Evolutionary conservation across 768 basidiomycete species (phyloP).

Genomic region (Chiua virens): DNA sequence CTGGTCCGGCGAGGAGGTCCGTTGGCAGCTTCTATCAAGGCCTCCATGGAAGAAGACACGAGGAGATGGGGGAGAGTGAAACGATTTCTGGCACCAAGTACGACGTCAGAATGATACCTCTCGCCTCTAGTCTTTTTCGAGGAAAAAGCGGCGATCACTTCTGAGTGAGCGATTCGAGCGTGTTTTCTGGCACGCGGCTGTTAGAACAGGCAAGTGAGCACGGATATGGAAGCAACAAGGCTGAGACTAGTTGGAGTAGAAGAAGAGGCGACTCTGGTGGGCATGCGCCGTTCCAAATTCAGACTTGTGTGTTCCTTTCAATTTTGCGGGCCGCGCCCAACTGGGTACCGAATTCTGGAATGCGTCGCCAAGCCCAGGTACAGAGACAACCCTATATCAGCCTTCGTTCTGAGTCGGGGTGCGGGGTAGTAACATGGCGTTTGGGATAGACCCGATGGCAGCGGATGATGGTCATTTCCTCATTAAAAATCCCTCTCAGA

Average conservation of each 20-base stretch:
- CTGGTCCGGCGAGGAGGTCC: constrained; percentile 26
- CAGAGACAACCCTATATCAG: background rate
- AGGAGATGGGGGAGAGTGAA: too few species aligned
- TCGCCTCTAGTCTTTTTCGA: background rate
- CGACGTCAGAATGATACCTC: background rate
- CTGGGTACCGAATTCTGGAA: constrained; percentile 10
- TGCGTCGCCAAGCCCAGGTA: constrained; percentile 15
- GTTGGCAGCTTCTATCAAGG: constrained; percentile 12
- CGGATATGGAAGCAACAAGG: constrained; percentile 7
- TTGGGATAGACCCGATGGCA: background rate
- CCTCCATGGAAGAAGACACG: constrained; percentile 15
- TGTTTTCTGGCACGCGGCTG: too few species aligned
- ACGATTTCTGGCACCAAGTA: background rate
- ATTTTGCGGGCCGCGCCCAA: background rate
- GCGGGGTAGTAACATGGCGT: background rate
- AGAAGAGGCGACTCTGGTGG: background rate
- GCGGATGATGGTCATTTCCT: too few species aligned
- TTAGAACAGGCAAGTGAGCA: background rate
- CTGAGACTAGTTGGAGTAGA: background rate
- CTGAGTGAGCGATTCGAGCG: too few species aligned
- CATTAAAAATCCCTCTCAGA: background rate
- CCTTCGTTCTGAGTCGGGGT: background rate
- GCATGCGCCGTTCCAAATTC: constrained; percentile 24
- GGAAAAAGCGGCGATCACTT: too few species aligned
- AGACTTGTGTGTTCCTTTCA: constrained; percentile 9